Conservation (phyloP, 176 grass and related monocot species). For the Raddia guianensis region DNA sequence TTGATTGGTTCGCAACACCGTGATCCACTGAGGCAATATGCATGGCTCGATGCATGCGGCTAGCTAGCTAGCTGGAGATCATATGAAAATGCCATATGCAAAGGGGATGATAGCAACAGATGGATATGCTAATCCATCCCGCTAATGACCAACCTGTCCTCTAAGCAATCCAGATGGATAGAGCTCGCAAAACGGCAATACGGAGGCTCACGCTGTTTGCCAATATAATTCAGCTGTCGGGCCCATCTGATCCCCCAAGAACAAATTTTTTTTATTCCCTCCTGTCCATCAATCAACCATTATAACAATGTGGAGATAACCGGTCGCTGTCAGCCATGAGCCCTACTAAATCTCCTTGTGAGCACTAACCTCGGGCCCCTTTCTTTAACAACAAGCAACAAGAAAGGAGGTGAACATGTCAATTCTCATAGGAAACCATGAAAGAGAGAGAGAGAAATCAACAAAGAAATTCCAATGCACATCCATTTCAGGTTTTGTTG, state of each 20-base stretch:
- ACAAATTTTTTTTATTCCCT: neutral
- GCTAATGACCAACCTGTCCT: constrained; percentile 51
- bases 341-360: constrained; percentile 35
- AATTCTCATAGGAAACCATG: constrained; percentile 1
- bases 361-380: constrained; percentile 5
- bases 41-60: neutral
- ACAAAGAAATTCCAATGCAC: neutral
- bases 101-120: constrained; percentile 36
- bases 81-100: constrained; percentile 7
- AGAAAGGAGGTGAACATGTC: neutral
- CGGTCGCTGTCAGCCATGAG: constrained; percentile 36
- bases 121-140: constrained; percentile 25
- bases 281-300: neutral
- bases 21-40: neutral
- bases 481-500: constrained; percentile 15
- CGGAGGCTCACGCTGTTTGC: neutral
- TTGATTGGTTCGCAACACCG: neutral
- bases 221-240: neutral
- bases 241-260: neutral
- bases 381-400: constrained; percentile 48
- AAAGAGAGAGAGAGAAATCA: neutral
- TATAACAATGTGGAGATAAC: constrained; percentile 19
- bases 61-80: neutral
- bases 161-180: constrained; percentile 51
- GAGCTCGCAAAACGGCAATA: constrained; percentile 38